Conservation (phyloP, 805 yeast genomes). For the Debaryomyces maramus region DNA sequence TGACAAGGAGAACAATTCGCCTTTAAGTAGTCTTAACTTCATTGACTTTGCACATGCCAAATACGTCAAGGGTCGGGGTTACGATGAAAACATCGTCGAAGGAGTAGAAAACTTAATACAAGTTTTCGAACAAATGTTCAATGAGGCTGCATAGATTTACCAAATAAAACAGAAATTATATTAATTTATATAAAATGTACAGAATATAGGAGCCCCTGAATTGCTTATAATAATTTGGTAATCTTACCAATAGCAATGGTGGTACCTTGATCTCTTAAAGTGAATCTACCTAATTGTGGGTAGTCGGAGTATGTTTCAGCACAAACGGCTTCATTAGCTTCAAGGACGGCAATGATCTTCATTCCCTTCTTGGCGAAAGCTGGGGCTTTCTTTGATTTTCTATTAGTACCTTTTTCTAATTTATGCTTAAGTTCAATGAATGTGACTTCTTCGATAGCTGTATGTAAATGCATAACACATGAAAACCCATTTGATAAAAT, state of each 20-base stretch:
- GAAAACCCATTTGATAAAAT: constrained; percentile 94
- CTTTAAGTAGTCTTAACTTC: constrained; percentile 59
- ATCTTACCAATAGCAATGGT: constrained; percentile 99
- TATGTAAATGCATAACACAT: constrained; percentile 98
- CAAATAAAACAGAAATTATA: background rate
- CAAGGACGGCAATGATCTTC: constrained; percentile 93
- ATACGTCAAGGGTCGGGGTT: constrained; percentile 59
- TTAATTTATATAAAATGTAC: background rate
- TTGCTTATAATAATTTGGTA: constrained; percentile 69
- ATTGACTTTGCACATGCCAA: constrained; percentile 93
- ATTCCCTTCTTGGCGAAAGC: constrained; percentile 98
- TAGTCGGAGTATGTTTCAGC: constrained; percentile 89
- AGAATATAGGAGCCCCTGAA: background rate
- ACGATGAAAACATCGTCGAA: constrained; percentile 65
- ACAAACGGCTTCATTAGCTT: constrained; percentile 84
- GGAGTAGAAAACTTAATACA: constrained; percentile 68
- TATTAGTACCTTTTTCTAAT: constrained; percentile 94
- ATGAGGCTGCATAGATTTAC: constrained; percentile 6
- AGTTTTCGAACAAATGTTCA: constrained; percentile 34
- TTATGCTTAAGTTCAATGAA: constrained; percentile 84
- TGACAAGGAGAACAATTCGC: constrained; percentile 19
- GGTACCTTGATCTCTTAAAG: constrained; percentile 96
- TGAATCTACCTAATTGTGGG: constrained; percentile 96
- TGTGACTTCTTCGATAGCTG: constrained; percentile 94
- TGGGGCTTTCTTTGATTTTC: constrained; percentile 94